Conservation (phyloP, 495 filamentous ascomycete genomes). For the Chaetomidium leptoderma region DNA sequence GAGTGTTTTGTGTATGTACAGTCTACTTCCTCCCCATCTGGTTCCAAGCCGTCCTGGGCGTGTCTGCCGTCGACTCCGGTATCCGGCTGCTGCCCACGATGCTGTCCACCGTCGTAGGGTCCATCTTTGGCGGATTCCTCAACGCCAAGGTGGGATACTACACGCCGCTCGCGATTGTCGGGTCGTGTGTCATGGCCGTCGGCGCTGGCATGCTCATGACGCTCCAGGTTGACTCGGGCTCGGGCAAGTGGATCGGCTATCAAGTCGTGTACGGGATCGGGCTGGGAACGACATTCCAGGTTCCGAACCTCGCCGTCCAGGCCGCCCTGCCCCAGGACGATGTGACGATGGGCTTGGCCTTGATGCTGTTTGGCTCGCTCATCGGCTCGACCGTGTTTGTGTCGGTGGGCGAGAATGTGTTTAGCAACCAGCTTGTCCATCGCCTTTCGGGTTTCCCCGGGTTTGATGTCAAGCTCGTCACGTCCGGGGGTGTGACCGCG, state of each 20-base stretch:
- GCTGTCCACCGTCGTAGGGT: constrained; percentile 44
- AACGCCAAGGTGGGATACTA: constrained; percentile 48
- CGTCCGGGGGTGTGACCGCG: constrained; percentile 59
- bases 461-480: constrained; percentile 46
- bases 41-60: constrained; percentile 51
- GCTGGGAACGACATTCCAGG: constrained; percentile 46
- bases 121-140: constrained; percentile 45
- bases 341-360: constrained; percentile 13
- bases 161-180: constrained; percentile 44
- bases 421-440: constrained; percentile 52
- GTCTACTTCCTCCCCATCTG: constrained; percentile 61
- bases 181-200: constrained; percentile 54
- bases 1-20: too few relatives aligned
- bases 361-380: constrained; percentile 59
- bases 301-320: constrained; percentile 53
- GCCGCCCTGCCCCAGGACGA: constrained; percentile 11
- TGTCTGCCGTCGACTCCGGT: constrained; percentile 45
- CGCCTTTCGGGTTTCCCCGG: constrained; percentile 43
- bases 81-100: constrained; percentile 51
- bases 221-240: constrained; percentile 37
- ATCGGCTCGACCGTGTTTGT: constrained; percentile 62
- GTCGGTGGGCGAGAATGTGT: constrained; percentile 56
- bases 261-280: constrained; percentile 53
- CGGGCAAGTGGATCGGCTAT: constrained; percentile 55
- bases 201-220: constrained; percentile 50